These are phyloP conservation scores for Pseudozyma sp. DNA, from an alignment of 1,284 basidiomycete genomes.

Conservation along the genomic window DNA sequence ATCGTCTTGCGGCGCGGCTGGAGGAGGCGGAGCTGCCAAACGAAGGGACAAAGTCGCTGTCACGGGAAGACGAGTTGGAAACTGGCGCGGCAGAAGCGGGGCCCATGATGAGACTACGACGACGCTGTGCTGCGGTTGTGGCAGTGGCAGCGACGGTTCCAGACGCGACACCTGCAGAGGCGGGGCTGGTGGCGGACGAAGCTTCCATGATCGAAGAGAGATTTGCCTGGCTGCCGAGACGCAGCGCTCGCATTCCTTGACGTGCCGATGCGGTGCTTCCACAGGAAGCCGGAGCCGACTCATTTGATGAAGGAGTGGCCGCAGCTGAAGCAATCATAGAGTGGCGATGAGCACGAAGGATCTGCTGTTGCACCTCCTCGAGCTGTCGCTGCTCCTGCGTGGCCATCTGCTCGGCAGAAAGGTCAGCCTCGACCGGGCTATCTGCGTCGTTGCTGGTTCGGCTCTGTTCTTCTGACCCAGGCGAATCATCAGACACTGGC, in stretches of 20 bases:
- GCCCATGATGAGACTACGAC: constrained; percentile 48
- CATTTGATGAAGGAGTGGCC: constrained; percentile 5
- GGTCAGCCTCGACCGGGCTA: constrained; percentile 1
- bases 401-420: constrained; percentile 7
- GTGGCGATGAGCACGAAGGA: constrained; percentile 40
- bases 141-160: constrained; percentile 7
- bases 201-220: constrained; percentile 42
- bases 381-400: constrained; percentile 38
- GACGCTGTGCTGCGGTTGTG: constrained; percentile 32
- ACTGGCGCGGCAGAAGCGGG: constrained; percentile 8
- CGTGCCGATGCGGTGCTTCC: constrained; percentile 22
- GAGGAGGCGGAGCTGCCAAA: constrained; percentile 21
- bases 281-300: constrained; percentile 16
- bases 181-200: constrained; percentile 4
- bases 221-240: constrained; percentile 52
- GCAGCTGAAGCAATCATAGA: constrained; percentile 28
- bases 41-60: constrained; percentile 32
- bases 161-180: constrained; percentile 6
- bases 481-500: background rate
- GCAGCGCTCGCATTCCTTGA: constrained; percentile 60
- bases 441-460: background rate
- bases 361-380: constrained; percentile 39
- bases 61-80: constrained; percentile 24
- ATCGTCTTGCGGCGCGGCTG: constrained; percentile 30
- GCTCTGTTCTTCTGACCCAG: background rate